Conservation (phyloP, 2,329 filamentous ascomycete genomes). For the Aspergillus pseudoglaucus region DNA sequence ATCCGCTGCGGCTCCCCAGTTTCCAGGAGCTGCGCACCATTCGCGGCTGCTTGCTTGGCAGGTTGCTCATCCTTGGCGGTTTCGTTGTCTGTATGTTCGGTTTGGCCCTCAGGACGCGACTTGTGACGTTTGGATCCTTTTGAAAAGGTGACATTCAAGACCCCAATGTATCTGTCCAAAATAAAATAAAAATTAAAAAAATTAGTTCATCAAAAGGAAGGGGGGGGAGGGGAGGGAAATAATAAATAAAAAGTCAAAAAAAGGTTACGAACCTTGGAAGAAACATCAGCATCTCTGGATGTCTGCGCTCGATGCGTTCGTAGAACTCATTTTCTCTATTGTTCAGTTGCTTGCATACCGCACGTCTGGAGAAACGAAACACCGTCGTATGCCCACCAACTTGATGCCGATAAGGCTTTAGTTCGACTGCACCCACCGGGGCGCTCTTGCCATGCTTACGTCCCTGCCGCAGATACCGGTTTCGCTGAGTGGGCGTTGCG, state of each 20-base stretch:
- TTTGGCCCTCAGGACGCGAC: conserved; percentile 27
- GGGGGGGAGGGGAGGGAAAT: too few species aligned
- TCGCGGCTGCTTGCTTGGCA: conserved; percentile 7
- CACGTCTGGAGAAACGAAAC: conserved; percentile 89
- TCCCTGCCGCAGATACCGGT: conserved; percentile 19
- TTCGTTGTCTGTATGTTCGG: conserved; percentile 12
- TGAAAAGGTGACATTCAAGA: conserved; percentile 91
- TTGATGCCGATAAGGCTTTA: conserved; percentile 96
- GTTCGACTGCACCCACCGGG: conserved; percentile 82
- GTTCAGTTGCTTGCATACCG: conserved; percentile 96
- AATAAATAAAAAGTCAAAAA: too few species aligned
- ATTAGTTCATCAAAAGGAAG: too few species aligned
- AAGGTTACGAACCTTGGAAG: conserved; percentile 63
- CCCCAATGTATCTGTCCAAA: conserved; percentile 75
- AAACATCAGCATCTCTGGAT: conserved; percentile 84
- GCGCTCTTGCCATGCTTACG: conserved; percentile 23
- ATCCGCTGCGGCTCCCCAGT: conserved; percentile 42
- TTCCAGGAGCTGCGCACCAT: conserved; percentile 11
- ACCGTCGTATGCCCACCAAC: conserved; percentile 95
- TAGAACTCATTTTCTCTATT: conserved; percentile 99
- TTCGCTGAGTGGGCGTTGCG: conserved; percentile 34
- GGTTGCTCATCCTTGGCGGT: conserved; percentile 6
- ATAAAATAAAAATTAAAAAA: background rate
- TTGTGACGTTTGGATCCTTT: conserved; percentile 64
- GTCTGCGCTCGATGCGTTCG: conserved; percentile 85